Percentiles rank a stretch among this genome's conserved stretches.
Evolutionary conservation across 2,329 filamentous ascomycete genomes (phyloP).

Genomic region (Trichoderma koningii): DNA sequence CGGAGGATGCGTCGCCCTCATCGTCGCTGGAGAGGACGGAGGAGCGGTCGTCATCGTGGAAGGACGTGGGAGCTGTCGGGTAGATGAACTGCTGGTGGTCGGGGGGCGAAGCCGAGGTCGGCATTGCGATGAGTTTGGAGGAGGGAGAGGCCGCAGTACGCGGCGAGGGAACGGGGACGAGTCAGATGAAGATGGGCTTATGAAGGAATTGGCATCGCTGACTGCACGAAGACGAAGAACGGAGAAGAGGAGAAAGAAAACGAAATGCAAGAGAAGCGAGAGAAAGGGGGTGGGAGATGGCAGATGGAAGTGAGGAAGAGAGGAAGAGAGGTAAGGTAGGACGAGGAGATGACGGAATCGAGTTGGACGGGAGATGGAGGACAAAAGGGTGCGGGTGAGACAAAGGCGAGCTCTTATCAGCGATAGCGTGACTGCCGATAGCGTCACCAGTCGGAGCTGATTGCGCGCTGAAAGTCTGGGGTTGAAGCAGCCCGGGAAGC

Average conservation of each 20-base stretch:
- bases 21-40: constrained; percentile 30
- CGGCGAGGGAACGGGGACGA: neutral
- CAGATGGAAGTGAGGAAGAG: neutral
- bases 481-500: neutral
- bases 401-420: constrained; percentile 21
- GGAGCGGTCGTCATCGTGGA: constrained; percentile 33
- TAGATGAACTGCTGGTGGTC: constrained; percentile 24
- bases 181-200: neutral
- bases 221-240: neutral
- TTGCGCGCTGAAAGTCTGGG: constrained; percentile 12
- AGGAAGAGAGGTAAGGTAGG: neutral
- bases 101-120: constrained; percentile 21
- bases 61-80: constrained; percentile 4
- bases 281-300: neutral
- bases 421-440: constrained; percentile 13
- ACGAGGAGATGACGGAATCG: neutral
- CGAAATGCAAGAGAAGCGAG: neutral
- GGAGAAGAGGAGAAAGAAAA: neutral
- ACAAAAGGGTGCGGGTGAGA: constrained; percentile 4
- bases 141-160: neutral
- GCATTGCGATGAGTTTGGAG: constrained; percentile 13
- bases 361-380: neutral
- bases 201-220: constrained; percentile 7
- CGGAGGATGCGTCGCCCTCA: constrained; percentile 10
- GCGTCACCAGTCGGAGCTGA: neutral